Evolutionary conservation across 768 basidiomycete species (phyloP).

Genomic region (Boletus tylopilopsis): DNA sequence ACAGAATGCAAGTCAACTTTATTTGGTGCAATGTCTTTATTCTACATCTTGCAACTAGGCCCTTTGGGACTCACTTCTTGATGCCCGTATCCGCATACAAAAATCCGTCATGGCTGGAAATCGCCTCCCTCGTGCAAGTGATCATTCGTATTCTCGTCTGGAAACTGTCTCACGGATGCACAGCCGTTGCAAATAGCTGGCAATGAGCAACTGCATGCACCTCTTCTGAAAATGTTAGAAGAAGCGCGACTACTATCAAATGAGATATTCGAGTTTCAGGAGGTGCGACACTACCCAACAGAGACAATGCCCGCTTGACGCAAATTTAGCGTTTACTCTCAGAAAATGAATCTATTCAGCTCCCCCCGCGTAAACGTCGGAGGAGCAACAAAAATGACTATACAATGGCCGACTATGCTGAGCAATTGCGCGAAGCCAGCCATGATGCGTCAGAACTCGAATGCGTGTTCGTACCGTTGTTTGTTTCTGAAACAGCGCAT

Average conservation of each 20-base stretch:
- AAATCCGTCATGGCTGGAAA: conserved; percentile 69
- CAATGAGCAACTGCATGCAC: conserved; percentile 39
- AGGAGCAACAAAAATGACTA: conserved; percentile 32
- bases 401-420: conserved; percentile 8
- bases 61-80: conserved; percentile 83
- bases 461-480: conserved; percentile 40
- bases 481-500: background rate
- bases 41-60: conserved; percentile 41
- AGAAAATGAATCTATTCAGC: conserved; percentile 43
- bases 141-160: background rate
- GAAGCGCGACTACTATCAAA: conserved; percentile 61
- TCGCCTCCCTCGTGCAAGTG: conserved; percentile 58
- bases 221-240: conserved; percentile 50
- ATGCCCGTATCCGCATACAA: conserved; percentile 89
- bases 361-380: conserved; percentile 57
- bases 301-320: conserved; percentile 13
- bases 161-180: conserved; percentile 12
- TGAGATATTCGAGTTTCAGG: conserved; percentile 65
- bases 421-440: conserved; percentile 41
- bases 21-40: conserved; percentile 2
- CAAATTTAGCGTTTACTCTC: conserved; percentile 41
- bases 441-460: conserved; percentile 45
- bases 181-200: conserved; percentile 32
- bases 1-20: conserved; percentile 64
- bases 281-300: conserved; percentile 39